Base-by-base conservation (phyloP, 306 rosid genomes). In the Fagus sylvatica region DNA sequence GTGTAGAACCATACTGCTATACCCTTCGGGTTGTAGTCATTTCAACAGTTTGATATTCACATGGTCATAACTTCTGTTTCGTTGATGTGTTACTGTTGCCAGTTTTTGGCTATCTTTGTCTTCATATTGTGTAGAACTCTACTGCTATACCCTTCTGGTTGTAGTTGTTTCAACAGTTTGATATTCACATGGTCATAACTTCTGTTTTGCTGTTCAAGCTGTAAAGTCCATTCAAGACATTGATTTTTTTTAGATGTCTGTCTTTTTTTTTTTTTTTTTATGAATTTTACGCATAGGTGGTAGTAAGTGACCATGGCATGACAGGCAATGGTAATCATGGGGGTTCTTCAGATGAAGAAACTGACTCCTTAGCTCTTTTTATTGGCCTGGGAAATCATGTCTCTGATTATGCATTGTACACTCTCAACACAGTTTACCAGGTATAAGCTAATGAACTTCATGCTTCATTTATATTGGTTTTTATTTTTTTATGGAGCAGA, bases 231-330 rank as follows among this genome's bases (percentile, higher is more conserved):
- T 48, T 83, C 7, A 39, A 51, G 36, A 55, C 42, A 43, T 73
- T 1, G 34, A 30, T 78, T 13, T 76, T 76, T 57, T 67, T 33
- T 79, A 59, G 22, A 40, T 76, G 70, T 75, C 55, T 78, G 42
- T 62, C 60, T 70, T 53, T 22, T 22, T 22, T 22, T 22, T 22
- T 22, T 22, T 22, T 22, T 22, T 22, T 79, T 40, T 74, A 39
- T 71, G 42, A 74, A 32, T 72, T 75, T 85, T 28, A 68, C 61
- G 60, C 57, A 53, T 72, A 94, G 98, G 88, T 90, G 69, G 89
- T 90, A 36, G 93, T 84, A 71, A 94, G 98, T 84, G 98, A 94
- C 89, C 98, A 94, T 84, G 98, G 98, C 82, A 94, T 94, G 98
- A 90, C 95, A 51, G 93, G 88, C 64, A 92, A 76, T 79, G 98